phyloP scores from a whole-genome alignment of 2,329 filamentous ascomycete genomes.

The Aureobasidium subglaciale region DNA sequence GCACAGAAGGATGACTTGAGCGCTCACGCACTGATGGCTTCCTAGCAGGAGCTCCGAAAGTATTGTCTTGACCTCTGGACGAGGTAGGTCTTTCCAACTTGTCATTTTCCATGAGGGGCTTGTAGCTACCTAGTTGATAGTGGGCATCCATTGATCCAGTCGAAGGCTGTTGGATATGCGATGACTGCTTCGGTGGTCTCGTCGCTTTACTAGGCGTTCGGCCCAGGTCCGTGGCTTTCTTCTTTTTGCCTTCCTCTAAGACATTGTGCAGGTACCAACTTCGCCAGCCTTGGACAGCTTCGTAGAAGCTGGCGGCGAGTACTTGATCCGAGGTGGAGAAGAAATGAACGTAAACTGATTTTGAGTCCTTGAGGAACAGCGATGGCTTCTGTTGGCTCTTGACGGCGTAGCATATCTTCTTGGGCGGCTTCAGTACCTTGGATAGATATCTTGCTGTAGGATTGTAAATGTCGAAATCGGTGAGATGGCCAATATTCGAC shows the following conservation, averaged over 20 bases:
- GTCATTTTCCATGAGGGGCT: constrained; percentile 59
- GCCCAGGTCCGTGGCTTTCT: not conserved
- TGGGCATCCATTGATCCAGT: constrained; percentile 41
- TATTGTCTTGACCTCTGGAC: constrained; percentile 19
- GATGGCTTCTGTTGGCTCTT: constrained; percentile 84
- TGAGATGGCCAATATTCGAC: constrained; percentile 70
- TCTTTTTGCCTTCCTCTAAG: constrained; percentile 50
- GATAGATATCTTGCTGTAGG: constrained; percentile 61
- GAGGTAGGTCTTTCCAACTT: constrained; percentile 46
- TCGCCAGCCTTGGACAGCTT: constrained; percentile 70
- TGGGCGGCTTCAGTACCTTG: constrained; percentile 72
- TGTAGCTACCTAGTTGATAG: constrained; percentile 58
- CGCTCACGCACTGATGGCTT: constrained; percentile 33
- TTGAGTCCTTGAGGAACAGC: constrained; percentile 67
- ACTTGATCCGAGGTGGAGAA: constrained; percentile 71
- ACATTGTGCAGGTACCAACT: constrained; percentile 85
- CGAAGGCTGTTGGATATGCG: constrained; percentile 16
- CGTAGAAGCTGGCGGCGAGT: constrained; percentile 62
- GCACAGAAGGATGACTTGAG: constrained; percentile 30
- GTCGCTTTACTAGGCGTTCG: constrained; percentile 10
- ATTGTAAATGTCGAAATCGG: constrained; percentile 86
- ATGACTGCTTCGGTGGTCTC: constrained; percentile 7
- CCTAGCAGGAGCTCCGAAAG: constrained; percentile 19
- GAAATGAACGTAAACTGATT: constrained; percentile 84
- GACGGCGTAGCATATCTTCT: constrained; percentile 76